Conservation (phyloP, 1,284 basidiomycete species). For the Puccinia coronata region DNA sequence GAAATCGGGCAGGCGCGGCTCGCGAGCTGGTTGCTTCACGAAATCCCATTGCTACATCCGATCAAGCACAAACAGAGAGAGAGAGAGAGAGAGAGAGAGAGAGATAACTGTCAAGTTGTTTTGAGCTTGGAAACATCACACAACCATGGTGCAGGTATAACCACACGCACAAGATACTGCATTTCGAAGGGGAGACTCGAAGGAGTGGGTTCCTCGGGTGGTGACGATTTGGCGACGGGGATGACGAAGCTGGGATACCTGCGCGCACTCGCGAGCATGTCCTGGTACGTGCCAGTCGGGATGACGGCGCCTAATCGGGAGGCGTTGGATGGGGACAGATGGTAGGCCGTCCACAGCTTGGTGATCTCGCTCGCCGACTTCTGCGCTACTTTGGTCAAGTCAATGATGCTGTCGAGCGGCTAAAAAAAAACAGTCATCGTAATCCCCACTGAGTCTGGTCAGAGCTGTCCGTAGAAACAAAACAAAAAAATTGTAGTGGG, state of each 20-base stretch:
- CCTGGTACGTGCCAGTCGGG: constrained; percentile 70
- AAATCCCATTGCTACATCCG: constrained; percentile 48
- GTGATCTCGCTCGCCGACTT: constrained; percentile 74
- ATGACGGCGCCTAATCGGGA: constrained; percentile 77
- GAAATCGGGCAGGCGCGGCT: background rate
- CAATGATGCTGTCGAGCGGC: constrained; percentile 78
- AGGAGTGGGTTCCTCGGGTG: background rate
- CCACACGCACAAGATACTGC: constrained; percentile 36
- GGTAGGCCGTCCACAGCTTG: constrained; percentile 84
- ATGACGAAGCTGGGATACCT: constrained; percentile 75
- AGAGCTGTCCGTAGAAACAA: too few relatives aligned
- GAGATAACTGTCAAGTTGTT: background rate
- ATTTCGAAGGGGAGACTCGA: constrained; percentile 13
- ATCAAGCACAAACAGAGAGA: background rate
- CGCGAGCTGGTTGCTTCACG: background rate
- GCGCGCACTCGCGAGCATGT: constrained; percentile 68
- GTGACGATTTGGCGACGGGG: constrained; percentile 62
- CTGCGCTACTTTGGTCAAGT: constrained; percentile 71
- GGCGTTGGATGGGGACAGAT: constrained; percentile 63
- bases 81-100: background rate
- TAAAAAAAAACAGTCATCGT: constrained; percentile 57
- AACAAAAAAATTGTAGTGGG: too few relatives aligned
- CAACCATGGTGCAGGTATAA: background rate
- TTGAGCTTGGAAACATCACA: background rate
- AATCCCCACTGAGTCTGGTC: background rate